These are phyloP conservation scores for Malassezia nana DNA, from an alignment of 1,284 basidiomycete species.

Conservation along the genomic window DNA sequence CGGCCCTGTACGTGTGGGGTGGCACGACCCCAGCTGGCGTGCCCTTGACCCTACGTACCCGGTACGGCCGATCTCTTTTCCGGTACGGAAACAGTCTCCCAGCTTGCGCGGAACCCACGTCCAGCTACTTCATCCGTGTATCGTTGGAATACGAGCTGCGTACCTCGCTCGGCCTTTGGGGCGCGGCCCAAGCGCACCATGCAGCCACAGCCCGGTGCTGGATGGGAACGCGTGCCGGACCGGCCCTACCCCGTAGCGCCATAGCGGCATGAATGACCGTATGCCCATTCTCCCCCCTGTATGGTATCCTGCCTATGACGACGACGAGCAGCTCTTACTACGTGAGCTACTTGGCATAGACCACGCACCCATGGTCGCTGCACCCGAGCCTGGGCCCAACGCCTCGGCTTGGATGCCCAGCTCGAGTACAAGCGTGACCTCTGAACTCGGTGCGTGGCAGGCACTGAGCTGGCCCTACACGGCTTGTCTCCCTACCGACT, in stretches of 20 bases:
- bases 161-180: slow-evolving; percentile 29
- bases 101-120: slow-evolving; percentile 2
- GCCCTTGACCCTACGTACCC: too few relatives aligned
- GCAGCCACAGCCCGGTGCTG: neutral
- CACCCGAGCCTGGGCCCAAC: neutral
- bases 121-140: neutral
- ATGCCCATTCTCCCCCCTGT: neutral
- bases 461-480: too few relatives aligned
- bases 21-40: slow-evolving; percentile 7
- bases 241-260: too few relatives aligned
- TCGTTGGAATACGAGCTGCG: slow-evolving; percentile 34
- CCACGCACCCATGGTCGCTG: neutral
- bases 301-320: neutral
- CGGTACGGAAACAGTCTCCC: slow-evolving; percentile 10
- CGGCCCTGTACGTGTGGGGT: slow-evolving; percentile 21
- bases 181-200: neutral
- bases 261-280: neutral
- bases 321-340: neutral
- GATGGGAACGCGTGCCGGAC: neutral
- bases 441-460: too few relatives aligned
- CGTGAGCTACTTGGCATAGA: neutral
- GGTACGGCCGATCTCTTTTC: too few relatives aligned
- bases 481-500: neutral
- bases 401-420: neutral
- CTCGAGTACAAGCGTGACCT: neutral